Percentiles rank a stretch among this genome's conserved stretches.
Conservation (phyloP, 768 basidiomycete genomes). For the Leccinellum albellum region DNA sequence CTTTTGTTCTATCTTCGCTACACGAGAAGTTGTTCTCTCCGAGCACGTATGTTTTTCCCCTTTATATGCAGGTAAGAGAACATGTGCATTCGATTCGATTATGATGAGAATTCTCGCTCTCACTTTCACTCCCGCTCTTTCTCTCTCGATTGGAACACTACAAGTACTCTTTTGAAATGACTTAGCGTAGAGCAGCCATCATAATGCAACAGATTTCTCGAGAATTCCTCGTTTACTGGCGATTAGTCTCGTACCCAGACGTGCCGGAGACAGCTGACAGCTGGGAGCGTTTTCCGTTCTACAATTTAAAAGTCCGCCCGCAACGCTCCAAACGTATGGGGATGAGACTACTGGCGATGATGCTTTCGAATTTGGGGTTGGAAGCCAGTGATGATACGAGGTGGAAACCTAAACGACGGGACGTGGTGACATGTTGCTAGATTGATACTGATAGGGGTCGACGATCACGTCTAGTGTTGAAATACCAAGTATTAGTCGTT, state of each 20-base stretch:
- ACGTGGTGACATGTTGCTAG: not conserved
- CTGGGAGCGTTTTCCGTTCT: too few relatives aligned
- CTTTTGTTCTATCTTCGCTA: conserved; percentile 17
- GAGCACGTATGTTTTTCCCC: conserved; percentile 13
- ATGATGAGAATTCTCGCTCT: not conserved
- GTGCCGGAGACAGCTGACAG: too few relatives aligned
- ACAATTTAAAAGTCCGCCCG: too few relatives aligned
- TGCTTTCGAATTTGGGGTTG: not conserved
- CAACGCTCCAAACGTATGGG: too few relatives aligned
- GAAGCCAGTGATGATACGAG: too few relatives aligned
- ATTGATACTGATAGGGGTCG: not conserved
- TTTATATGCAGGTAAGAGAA: conserved; percentile 28
- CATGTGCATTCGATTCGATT: conserved; percentile 12
- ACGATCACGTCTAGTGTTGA: too few relatives aligned
- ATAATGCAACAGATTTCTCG: conserved; percentile 25
- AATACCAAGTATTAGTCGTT: too few relatives aligned
- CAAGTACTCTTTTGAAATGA: conserved; percentile 24
- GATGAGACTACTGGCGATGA: too few relatives aligned
- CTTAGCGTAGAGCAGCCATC: conserved; percentile 19
- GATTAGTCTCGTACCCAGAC: too few relatives aligned
- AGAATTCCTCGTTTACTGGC: not conserved
- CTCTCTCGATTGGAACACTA: conserved; percentile 20
- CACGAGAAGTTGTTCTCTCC: conserved; percentile 8
- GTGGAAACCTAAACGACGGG: not conserved
- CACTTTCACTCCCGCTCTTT: not conserved